phyloP scores from a whole-genome alignment of 805 yeast genomes.

The Zygosaccharomyces pseudorouxii region DNA sequence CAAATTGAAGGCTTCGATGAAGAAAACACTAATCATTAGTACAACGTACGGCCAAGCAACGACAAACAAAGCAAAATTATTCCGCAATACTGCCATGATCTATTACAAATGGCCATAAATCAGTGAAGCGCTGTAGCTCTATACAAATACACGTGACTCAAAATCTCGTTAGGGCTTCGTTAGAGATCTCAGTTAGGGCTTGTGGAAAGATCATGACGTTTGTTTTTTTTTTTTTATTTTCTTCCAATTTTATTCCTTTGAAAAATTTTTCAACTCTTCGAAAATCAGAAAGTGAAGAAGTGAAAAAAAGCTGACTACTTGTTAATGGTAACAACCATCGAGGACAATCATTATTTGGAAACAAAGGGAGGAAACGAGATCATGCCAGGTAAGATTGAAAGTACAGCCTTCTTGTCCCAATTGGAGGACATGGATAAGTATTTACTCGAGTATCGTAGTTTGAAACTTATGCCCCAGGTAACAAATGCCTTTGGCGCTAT shows the following conservation, averaged over 20 bases:
- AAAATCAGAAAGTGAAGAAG: neutral
- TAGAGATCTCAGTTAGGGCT: neutral
- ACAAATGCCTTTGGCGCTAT: slow-evolving; percentile 8
- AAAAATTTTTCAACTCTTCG: slow-evolving; percentile 15
- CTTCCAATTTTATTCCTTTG: neutral
- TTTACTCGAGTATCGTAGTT: slow-evolving; percentile 24
- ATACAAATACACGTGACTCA: neutral
- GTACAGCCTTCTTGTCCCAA: slow-evolving; percentile 34
- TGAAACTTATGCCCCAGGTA: slow-evolving; percentile 20
- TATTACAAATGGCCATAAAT: too few species aligned
- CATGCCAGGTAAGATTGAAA: slow-evolving; percentile 32
- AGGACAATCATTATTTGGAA: neutral
- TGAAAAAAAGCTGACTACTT: neutral
- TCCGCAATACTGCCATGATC: too few species aligned
- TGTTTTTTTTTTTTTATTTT: neutral
- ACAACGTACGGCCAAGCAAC: too few species aligned
- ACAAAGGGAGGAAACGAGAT: neutral
- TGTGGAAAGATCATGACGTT: neutral
- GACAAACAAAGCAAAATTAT: too few species aligned
- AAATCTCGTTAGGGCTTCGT: neutral
- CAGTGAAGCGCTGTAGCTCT: too few species aligned
- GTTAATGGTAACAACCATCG: neutral
- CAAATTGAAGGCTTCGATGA: too few species aligned
- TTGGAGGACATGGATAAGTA: slow-evolving; percentile 35
- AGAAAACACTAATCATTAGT: too few species aligned